Conservation (phyloP, 164 flowering plant genomes). For the Warburgia ugandensis region DNA sequence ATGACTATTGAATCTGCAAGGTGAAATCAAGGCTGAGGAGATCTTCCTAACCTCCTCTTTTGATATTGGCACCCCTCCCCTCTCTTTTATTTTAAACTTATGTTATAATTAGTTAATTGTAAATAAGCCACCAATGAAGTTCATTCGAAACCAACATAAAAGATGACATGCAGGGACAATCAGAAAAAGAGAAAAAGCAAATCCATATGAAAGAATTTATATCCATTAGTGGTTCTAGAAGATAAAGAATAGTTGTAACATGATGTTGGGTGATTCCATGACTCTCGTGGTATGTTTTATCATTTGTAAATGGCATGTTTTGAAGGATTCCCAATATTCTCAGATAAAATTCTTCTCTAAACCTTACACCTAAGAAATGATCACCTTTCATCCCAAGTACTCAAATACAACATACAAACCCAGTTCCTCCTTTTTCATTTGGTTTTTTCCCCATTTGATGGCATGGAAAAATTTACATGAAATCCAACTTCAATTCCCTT, state of each 20-base stretch:
- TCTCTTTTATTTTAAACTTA: too few species aligned
- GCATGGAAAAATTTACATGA: neutral
- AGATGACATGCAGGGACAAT: too few species aligned
- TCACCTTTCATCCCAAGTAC: neutral
- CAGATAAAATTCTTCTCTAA: neutral
- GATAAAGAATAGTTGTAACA: slow-evolving; percentile 1
- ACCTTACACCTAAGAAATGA: neutral
- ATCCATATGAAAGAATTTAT: too few species aligned
- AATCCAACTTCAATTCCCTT: neutral
- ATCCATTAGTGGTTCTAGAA: too few species aligned
- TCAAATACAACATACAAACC: neutral
- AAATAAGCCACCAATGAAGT: too few species aligned
- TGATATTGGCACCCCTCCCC: too few species aligned
- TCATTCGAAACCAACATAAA: too few species aligned
- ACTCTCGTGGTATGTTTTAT: slow-evolving; percentile 4
- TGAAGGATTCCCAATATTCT: slow-evolving; percentile 5
- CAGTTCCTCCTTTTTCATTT: neutral
- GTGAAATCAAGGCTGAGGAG: too few species aligned
- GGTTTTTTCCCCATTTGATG: neutral
- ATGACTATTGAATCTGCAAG: too few species aligned
- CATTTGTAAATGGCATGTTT: slow-evolving; percentile 9
- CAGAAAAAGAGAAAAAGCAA: too few species aligned
- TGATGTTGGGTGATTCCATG: slow-evolving; percentile 8
- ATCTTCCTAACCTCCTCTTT: too few species aligned
- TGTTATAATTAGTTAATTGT: too few species aligned